These are phyloP conservation scores for Parietichytrium sp. DNA, from an alignment of 108 stramenopile genomes.

Conservation along the genomic window DNA sequence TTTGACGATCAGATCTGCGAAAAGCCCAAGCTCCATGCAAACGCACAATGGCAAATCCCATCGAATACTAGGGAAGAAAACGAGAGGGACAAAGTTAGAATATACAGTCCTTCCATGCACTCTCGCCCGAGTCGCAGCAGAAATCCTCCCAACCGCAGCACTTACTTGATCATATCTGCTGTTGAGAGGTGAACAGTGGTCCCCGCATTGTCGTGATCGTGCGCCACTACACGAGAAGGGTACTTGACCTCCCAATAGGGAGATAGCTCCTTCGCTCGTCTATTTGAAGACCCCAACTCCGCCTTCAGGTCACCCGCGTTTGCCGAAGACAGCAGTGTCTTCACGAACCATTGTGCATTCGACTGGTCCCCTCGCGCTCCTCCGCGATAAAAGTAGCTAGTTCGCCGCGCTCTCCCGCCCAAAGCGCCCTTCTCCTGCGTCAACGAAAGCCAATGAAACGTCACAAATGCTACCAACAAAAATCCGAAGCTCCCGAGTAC, in stretches of 20 bases:
- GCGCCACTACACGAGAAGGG: background rate
- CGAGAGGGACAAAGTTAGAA: no score
- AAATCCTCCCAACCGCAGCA: no score
- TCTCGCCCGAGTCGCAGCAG: no score
- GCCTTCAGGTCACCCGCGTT: background rate
- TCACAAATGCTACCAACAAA: no score
- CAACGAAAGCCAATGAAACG: no score
- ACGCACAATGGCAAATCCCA: slow-evolving; percentile 13
- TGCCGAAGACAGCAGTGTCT: background rate
- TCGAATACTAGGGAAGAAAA: no score
- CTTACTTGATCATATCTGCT: slow-evolving; percentile 29
- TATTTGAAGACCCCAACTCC: background rate
- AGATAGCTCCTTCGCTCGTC: background rate
- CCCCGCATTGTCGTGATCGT: slow-evolving; percentile 8
- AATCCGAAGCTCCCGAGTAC: no score
- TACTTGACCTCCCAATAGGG: slow-evolving; percentile 6
- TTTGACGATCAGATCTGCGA: background rate
- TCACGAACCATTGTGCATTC: background rate
- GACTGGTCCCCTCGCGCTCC: no score
- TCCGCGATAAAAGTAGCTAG: no score
- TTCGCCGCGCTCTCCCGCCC: no score
- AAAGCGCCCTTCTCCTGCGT: no score
- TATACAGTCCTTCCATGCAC: no score
- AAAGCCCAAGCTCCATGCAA: slow-evolving; percentile 12
- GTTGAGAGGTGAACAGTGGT: background rate